A percentile compares a stretch with the other conserved stretches of the same genome.
phyloP scores from a whole-genome alignment of 176 grass and related monocot species.

The Ensete glaucum region DNA sequence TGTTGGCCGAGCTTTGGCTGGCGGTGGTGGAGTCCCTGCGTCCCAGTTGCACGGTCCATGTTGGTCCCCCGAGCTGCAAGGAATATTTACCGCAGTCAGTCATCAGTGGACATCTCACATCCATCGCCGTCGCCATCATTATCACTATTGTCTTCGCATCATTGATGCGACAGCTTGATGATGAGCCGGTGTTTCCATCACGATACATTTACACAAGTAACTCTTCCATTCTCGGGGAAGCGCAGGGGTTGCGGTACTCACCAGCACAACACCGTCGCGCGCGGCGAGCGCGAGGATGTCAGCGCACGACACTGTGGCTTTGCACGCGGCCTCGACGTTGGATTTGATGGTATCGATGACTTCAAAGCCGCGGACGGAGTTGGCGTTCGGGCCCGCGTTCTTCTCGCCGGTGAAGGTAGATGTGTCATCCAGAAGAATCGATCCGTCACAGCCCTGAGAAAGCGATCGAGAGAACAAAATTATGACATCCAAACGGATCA shows the following conservation, averaged over 20 bases:
- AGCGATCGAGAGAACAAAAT: background rate
- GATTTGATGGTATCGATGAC: slow-evolving; percentile 84
- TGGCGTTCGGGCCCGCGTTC: slow-evolving; percentile 52
- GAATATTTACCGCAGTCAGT: too few species aligned
- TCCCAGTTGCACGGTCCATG: slow-evolving; percentile 6
- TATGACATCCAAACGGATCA: too few species aligned
- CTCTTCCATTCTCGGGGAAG: background rate
- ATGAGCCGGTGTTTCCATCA: too few species aligned
- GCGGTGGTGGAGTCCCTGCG: slow-evolving; percentile 5
- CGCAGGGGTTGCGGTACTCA: background rate
- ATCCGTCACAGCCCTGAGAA: slow-evolving; percentile 65
- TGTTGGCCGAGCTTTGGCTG: slow-evolving; percentile 3
- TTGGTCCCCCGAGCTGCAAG: slow-evolving; percentile 1
- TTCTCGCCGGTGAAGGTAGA: slow-evolving; percentile 61
- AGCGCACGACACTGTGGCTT: slow-evolving; percentile 21
- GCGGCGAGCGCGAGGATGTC: slow-evolving; percentile 16
- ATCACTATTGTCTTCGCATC: too few species aligned
- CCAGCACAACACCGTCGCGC: slow-evolving; percentile 21
- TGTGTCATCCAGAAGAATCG: slow-evolving; percentile 57
- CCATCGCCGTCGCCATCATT: too few species aligned
- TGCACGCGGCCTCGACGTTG: slow-evolving; percentile 53
- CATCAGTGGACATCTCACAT: too few species aligned
- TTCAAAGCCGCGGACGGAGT: slow-evolving; percentile 63
- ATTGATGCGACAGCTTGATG: too few species aligned
- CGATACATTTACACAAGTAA: too few species aligned